Conservation (phyloP, 176 grass and related monocot species). For the Rhynchospora tenuis region DNA sequence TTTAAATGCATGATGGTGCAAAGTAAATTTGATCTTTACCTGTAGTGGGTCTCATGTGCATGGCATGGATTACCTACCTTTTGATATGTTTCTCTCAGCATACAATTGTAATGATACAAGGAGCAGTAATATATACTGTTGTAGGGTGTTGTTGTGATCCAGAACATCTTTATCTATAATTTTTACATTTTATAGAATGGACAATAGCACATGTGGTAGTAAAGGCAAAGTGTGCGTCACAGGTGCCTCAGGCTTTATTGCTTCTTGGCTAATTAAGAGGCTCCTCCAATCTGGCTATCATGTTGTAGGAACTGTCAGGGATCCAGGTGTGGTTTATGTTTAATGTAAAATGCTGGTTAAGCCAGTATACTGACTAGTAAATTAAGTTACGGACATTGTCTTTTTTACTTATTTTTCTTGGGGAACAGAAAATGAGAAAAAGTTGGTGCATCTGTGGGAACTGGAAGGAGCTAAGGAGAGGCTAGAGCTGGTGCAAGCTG, state of each 20-base stretch:
- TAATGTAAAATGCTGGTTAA: not conserved
- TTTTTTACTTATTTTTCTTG: not conserved
- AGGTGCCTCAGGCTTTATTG: slow-evolving; percentile 74
- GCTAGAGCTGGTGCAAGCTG: slow-evolving; percentile 61
- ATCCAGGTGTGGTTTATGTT: slow-evolving; percentile 42
- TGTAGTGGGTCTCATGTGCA: not conserved
- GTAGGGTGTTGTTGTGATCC: not conserved
- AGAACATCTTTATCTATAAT: not conserved
- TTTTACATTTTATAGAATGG: not conserved
- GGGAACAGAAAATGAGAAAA: slow-evolving; percentile 57
- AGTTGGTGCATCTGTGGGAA: slow-evolving; percentile 72
- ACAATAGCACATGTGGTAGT: not conserved
- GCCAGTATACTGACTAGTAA: not conserved
- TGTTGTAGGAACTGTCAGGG: slow-evolving; percentile 74
- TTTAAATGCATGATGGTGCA: not conserved
- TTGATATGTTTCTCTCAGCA: not conserved
- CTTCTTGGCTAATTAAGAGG: slow-evolving; percentile 79
- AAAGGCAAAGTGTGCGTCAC: slow-evolving; percentile 80
- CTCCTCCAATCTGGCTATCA: slow-evolving; percentile 73
- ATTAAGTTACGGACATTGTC: not conserved
- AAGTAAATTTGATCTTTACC: not conserved
- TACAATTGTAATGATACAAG: not conserved
- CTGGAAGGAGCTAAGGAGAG: slow-evolving; percentile 66
- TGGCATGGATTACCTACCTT: slow-evolving; percentile 19
- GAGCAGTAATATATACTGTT: slow-evolving; percentile 1